Evolutionary conservation across 345 rosid genomes (phyloP), one percentile per base, ranked within the genome.

Genomic region (Gynandropsis gynandra): DNA sequence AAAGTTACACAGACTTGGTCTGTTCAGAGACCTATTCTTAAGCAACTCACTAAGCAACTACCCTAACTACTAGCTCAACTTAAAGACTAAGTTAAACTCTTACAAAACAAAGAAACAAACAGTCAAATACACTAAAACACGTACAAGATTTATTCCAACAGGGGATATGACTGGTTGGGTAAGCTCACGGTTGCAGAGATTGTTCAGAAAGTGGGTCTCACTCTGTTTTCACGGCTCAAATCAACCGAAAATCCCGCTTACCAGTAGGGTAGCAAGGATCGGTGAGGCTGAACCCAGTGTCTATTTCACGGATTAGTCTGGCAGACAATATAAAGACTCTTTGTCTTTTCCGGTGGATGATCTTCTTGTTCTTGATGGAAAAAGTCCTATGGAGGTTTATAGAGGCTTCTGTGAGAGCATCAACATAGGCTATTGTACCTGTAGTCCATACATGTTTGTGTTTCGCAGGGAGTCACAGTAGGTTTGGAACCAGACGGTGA

Each of bases 401-500:
- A 42, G 50, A 21, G 76, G 71, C 15, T 87, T 90, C 46, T 87
- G 89, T 16, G 78, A 82, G 65, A 84, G 92, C 76, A 87, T 90
- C 70, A 90, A 74, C n/a, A 76, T 67, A 76, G 31, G 59, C 74
- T 9, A 80, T 90, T 67, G 65, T 84, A 16, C 59, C 64, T 58
- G 51, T 84, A 63, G 95, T 80, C 39, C 65, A 81, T 42, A 80
- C 92, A 16, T 20, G 32, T 14, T 55, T 38, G 37, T 39, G 29
- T 42, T 40, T 71, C 77, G 40, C 74, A 90, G 98, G 87, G 89
- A 8, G 71, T 87, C 62, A 75, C 95, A 8, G 60, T 90, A 74
- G 78, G 96, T 58, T 73, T 90, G 18, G 98, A 96, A 58, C 96
- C 93, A 33, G 85, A 84, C 6, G 87, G 95, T 0, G 93, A 87